Evolutionary conservation across 2,329 filamentous ascomycete genomes (phyloP), one percentile per base, ranked within the genome.

Genomic region (Emergomyces orientalis): DNA sequence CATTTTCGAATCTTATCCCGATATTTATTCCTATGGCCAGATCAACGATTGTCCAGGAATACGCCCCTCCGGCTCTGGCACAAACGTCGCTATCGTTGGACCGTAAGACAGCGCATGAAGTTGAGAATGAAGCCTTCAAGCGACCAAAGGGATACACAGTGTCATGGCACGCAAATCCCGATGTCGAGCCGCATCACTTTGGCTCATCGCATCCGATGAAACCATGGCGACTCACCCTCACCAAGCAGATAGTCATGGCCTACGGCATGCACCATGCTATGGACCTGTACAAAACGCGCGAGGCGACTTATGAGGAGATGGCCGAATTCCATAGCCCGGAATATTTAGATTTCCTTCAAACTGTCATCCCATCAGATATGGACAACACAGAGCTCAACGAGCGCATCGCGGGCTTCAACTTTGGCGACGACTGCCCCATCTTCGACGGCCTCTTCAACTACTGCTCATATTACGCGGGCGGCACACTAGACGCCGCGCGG

Each of bases 131-230:
- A 75, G 88, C 86, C 68, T 90, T 97, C 71, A 85, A 86, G 60
- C 84, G 86, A 43, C 92, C 93, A 1, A 87, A 88, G 72, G 92
- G 91, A 68, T 92, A 95, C 77, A 91, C 84, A 39, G 93, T 99
- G 56, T 97, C 93, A 11, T 97, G 92, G 77, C 94, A 99, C 75
- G 91, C 91, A 78, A 97, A 97, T 71, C 90, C 92, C 1, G 87
- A 90, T 64, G 95, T 97, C 74, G 94, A 99, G 78, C 89, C 89
- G 73, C 93, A 97, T 76, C 94, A 99, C 76, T 99, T 99, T 75
- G 94, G 94, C 67, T 88, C 90, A 77, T 92, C 90, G 11, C 94
- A 99, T 79, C 94, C 94, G 25, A 99, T 99, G 94, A 99, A 99
- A 76, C 94, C 94, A 64, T 97, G 94, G 93, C 90, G 94, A 43